phyloP scores from a whole-genome alignment of 176 grass and related monocot genomes.

The Bonia amplexicaulis region DNA sequence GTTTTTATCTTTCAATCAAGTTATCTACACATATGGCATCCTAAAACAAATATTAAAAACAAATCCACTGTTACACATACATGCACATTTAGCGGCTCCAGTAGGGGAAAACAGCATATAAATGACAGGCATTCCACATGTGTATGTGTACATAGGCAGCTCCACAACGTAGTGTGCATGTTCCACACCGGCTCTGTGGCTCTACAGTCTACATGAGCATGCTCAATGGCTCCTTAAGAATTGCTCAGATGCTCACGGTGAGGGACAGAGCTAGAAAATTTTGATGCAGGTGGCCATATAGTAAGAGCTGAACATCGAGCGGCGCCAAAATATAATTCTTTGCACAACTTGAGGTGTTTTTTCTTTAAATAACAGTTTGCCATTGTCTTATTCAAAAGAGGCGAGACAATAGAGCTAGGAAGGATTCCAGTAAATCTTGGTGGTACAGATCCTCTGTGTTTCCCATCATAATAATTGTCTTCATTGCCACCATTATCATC shows the following conservation, averaged over 20 bases:
- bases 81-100: not conserved
- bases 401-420: not conserved
- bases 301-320: not conserved
- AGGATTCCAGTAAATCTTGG: not conserved
- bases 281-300: not conserved
- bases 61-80: not conserved
- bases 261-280: not conserved
- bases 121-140: too few relatives aligned
- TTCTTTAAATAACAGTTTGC: not conserved
- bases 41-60: not conserved
- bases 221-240: not conserved
- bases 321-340: not conserved
- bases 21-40: not conserved
- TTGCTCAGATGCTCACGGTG: not conserved
- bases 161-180: not conserved
- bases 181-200: not conserved
- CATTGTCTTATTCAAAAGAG: not conserved
- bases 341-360: not conserved
- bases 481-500: not conserved
- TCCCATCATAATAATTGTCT: constrained; percentile 6
- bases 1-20: not conserved
- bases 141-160: too few relatives aligned
- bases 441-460: not conserved
- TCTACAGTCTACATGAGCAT: not conserved
- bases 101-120: not conserved